Conservation (phyloP, 805 yeast species). For the Candida loeiensis region DNA sequence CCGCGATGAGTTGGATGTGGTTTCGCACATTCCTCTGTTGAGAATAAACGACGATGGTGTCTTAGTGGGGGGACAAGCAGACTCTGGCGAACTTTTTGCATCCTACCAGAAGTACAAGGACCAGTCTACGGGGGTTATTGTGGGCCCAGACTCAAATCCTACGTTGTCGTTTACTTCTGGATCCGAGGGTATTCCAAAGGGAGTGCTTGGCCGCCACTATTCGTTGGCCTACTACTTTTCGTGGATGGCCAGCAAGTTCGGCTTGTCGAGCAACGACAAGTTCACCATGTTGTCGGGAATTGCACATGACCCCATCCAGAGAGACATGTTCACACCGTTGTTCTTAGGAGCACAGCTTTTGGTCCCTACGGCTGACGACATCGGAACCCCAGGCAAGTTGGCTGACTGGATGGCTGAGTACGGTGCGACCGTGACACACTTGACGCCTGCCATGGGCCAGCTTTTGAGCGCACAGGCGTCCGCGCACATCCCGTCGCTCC, state of each 20-base stretch:
- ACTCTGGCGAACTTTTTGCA: conserved; percentile 45
- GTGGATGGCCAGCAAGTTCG: conserved; percentile 93
- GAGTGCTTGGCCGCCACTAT: conserved; percentile 96
- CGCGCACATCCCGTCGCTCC: conserved; percentile 77
- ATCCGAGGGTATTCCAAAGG: conserved; percentile 97
- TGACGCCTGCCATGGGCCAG: conserved; percentile 99
- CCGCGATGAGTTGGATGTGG: conserved; percentile 63
- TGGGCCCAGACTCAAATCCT: conserved; percentile 97
- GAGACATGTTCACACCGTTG: conserved; percentile 98
- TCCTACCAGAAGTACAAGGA: conserved; percentile 41
- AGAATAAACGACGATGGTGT: conserved; percentile 75
- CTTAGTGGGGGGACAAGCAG: conserved; percentile 52
- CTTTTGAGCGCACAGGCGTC: conserved; percentile 92
- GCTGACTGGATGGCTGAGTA: conserved; percentile 96
- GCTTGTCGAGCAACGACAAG: conserved; percentile 71
- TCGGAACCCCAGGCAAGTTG: conserved; percentile 95
- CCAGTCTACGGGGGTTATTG: conserved; percentile 78
- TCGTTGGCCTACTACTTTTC: conserved; percentile 97
- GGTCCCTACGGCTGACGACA: conserved; percentile 95
- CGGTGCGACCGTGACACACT: conserved; percentile 92
- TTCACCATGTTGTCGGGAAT: conserved; percentile 98
- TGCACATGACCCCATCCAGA: conserved; percentile 98
- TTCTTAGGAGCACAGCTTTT: conserved; percentile 90
- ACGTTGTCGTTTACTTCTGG: conserved; percentile 96
- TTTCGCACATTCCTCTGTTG: conserved; percentile 71